Conservation (phyloP, 805 yeast genomes). For the Sungouiozyma intestinalis region DNA sequence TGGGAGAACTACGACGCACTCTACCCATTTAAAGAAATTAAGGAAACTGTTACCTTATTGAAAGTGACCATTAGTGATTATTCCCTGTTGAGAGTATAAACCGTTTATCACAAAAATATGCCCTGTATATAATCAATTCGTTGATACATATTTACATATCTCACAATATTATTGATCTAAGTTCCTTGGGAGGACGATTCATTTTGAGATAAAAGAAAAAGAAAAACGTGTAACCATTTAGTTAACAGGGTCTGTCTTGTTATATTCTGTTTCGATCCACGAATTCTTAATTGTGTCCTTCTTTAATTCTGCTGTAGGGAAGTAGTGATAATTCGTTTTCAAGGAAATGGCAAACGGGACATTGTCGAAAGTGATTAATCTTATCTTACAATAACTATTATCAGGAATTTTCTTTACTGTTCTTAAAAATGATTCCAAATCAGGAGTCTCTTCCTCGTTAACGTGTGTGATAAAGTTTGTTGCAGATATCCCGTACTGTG, state of each 20-base stretch:
- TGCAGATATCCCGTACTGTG: constrained; percentile 65
- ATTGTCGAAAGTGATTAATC: constrained; percentile 76
- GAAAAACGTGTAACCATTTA: too few relatives aligned
- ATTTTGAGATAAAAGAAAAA: too few relatives aligned
- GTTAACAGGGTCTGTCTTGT: constrained; percentile 21
- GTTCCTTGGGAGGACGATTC: too few relatives aligned
- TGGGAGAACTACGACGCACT: constrained; percentile 46
- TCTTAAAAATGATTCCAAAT: constrained; percentile 53
- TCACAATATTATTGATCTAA: too few relatives aligned
- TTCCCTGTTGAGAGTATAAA: too few relatives aligned
- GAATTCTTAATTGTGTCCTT: constrained; percentile 37
- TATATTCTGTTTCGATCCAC: constrained; percentile 46
- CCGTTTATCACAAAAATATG: background rate
- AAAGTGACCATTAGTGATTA: too few relatives aligned
- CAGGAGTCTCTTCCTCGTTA: constrained; percentile 64
- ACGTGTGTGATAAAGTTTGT: constrained; percentile 86
- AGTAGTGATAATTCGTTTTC: constrained; percentile 82
- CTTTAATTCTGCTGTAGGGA: constrained; percentile 58
- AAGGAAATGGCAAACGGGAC: constrained; percentile 79
- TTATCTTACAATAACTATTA: constrained; percentile 67
- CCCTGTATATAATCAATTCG: background rate
- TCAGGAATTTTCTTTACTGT: constrained; percentile 67
- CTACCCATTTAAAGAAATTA: constrained; percentile 48
- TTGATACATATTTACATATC: too few relatives aligned
- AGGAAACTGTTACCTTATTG: constrained; percentile 43